Conservation (phyloP, 1,284 basidiomycete genomes). For the Vanrija sp. region DNA sequence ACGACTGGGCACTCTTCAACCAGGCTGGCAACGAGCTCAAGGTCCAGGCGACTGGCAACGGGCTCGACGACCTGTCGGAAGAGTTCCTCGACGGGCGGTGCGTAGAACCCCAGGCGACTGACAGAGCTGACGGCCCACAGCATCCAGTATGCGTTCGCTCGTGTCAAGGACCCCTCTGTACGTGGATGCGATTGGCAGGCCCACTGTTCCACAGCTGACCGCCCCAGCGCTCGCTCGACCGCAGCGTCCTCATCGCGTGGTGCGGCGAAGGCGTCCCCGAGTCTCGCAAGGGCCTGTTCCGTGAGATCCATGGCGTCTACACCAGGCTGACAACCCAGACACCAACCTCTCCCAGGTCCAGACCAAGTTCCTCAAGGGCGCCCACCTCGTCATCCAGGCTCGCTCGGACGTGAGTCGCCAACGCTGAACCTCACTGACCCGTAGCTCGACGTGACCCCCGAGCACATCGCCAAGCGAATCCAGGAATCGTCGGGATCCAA, state of each 20-base stretch:
- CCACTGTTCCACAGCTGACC: not conserved
- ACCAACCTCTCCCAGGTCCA: constrained; percentile 79
- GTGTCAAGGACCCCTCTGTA: constrained; percentile 83
- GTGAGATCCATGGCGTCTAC: constrained; percentile 34
- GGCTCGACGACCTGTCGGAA: constrained; percentile 85
- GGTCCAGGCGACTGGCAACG: constrained; percentile 76
- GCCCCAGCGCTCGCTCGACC: constrained; percentile 71
- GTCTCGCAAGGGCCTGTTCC: constrained; percentile 86
- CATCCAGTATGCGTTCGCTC: constrained; percentile 89
- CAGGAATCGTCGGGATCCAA: constrained; percentile 88
- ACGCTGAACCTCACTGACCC: not conserved
- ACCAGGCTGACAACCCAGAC: constrained; percentile 44
- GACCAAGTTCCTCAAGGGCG: constrained; percentile 67
- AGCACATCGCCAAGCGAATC: constrained; percentile 77
- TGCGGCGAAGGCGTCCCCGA: constrained; percentile 95
- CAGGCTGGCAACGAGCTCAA: constrained; percentile 84
- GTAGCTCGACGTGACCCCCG: constrained; percentile 73
- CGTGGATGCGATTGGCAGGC: constrained; percentile 25
- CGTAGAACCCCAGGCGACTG: constrained; percentile 25
- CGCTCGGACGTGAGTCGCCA: constrained; percentile 68
- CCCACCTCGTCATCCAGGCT: constrained; percentile 87
- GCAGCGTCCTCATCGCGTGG: constrained; percentile 89
- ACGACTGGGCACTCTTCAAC: constrained; percentile 82
- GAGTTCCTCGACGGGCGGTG: constrained; percentile 91
- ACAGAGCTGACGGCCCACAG: constrained; percentile 48